A percentile compares a stretch with the other conserved stretches of the same genome.
Conservation (phyloP, 2,329 filamentous ascomycete species). For the Stenocarpella maydis region DNA sequence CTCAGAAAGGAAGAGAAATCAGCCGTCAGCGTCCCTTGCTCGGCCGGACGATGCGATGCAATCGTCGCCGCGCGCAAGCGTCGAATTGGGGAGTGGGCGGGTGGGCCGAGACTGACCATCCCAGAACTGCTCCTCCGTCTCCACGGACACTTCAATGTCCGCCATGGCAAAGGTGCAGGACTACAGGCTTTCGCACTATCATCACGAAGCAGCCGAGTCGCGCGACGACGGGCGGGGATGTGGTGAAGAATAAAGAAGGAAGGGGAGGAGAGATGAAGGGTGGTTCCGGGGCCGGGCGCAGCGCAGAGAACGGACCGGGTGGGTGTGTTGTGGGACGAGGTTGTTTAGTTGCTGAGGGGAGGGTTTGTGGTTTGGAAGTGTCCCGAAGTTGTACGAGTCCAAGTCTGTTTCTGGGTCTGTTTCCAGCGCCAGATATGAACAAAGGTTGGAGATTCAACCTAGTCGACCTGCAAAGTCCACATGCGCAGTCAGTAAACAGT, state of each 20-base stretch:
- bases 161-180: conserved; percentile 52
- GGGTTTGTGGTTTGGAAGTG: not conserved
- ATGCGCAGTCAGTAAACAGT: not conserved
- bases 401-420: no score
- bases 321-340: not conserved
- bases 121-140: conserved; percentile 90
- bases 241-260: not conserved
- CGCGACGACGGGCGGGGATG: not conserved
- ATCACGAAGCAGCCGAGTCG: conserved; percentile 31
- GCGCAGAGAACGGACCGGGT: not conserved
- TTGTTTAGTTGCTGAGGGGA: not conserved
- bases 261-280: not conserved
- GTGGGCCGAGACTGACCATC: conserved; percentile 66
- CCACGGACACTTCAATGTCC: conserved; percentile 74
- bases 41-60: not conserved
- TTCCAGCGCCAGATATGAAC: no score
- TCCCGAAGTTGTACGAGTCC: no score
- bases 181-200: conserved; percentile 30
- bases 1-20: not conserved
- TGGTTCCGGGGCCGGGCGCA: not conserved
- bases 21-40: not conserved
- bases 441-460: conserved; percentile 23
- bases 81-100: not conserved
- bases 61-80: not conserved
- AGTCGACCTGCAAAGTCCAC: not conserved